A percentile compares a stretch with the other conserved stretches of the same genome.
These are phyloP conservation scores for Lasiosphaeriaceae sp. DNA, from an alignment of 495 filamentous ascomycete species.

Conservation along the genomic window DNA sequence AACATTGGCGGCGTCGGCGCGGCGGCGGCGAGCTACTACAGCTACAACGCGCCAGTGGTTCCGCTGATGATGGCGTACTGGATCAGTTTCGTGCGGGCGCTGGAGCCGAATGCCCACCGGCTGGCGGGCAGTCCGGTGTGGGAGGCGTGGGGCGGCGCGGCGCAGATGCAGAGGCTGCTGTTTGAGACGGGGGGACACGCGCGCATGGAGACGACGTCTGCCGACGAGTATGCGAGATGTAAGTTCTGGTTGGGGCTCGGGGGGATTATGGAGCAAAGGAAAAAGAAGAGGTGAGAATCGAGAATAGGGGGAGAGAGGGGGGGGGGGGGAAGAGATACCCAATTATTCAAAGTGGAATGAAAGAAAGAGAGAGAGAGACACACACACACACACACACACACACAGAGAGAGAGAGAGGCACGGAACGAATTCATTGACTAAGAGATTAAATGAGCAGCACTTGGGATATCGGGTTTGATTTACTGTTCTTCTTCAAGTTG, in stretches of 20 bases:
- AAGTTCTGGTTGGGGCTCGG: conserved; percentile 37
- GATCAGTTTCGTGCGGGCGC: conserved; percentile 35
- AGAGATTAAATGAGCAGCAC: no score
- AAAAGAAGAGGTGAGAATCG: neutral
- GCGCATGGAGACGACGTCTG: conserved; percentile 30
- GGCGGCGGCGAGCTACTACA: conserved; percentile 28
- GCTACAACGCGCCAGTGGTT: conserved; percentile 33
- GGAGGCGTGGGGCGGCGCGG: conserved; percentile 27
- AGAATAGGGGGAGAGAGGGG: neutral
- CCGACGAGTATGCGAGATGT: conserved; percentile 26
- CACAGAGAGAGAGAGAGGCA: no score
- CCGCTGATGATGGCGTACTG: conserved; percentile 38
- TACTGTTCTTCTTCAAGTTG: no score
- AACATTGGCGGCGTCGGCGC: conserved; percentile 14
- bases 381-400: no score
- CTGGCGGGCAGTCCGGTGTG: conserved; percentile 25
- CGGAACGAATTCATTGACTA: no score
- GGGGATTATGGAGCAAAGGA: conserved; percentile 27
- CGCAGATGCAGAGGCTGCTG: conserved; percentile 22
- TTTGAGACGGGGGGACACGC: conserved; percentile 31
- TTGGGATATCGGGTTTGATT: no score
- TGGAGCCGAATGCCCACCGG: conserved; percentile 33
- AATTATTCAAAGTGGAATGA: no score
- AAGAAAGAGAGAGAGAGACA: no score
- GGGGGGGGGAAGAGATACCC: no score